Evolutionary conservation across 257 asterid species (phyloP).

Genomic region (Rehmannia glutinosa): DNA sequence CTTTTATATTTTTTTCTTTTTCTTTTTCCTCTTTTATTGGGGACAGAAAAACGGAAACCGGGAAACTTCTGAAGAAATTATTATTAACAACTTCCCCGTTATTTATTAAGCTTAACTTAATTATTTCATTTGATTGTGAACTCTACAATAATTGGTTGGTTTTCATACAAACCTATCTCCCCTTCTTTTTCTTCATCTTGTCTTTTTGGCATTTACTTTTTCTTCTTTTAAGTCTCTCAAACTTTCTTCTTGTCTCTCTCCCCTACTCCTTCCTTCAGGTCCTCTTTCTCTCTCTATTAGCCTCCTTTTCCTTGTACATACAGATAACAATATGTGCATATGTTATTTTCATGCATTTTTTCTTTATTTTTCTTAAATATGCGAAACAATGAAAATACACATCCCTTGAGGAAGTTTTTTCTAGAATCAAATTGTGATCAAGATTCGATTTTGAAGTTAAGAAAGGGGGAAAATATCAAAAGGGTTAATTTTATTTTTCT

Average conservation of each 20-base stretch:
- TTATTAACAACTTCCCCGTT: constrained; percentile 12
- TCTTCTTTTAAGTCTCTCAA: neutral
- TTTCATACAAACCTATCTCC: neutral
- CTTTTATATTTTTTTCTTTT: no score
- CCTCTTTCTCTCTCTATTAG: constrained; percentile 15
- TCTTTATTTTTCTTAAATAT: neutral
- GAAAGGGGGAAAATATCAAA: neutral
- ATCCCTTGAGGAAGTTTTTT: neutral
- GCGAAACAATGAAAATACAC: neutral
- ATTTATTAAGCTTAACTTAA: constrained; percentile 24
- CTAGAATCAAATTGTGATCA: constrained; percentile 13
- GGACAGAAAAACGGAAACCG: neutral
- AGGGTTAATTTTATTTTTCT: neutral
- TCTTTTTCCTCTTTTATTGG: neutral
- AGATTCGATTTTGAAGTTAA: constrained; percentile 19
- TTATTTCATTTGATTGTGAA: constrained; percentile 17
- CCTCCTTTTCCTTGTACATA: neutral
- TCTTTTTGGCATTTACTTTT: neutral
- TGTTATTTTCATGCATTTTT: constrained; percentile 10
- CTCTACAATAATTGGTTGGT: constrained; percentile 24
- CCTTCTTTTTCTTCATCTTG: constrained; percentile 11
- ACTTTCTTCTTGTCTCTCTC: constrained; percentile 4
- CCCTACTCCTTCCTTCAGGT: constrained; percentile 22
- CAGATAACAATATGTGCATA: neutral
- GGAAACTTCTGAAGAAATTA: neutral